Evolutionary conservation across 768 basidiomycete genomes (phyloP).

Genomic region (Amyloporia xantha): DNA sequence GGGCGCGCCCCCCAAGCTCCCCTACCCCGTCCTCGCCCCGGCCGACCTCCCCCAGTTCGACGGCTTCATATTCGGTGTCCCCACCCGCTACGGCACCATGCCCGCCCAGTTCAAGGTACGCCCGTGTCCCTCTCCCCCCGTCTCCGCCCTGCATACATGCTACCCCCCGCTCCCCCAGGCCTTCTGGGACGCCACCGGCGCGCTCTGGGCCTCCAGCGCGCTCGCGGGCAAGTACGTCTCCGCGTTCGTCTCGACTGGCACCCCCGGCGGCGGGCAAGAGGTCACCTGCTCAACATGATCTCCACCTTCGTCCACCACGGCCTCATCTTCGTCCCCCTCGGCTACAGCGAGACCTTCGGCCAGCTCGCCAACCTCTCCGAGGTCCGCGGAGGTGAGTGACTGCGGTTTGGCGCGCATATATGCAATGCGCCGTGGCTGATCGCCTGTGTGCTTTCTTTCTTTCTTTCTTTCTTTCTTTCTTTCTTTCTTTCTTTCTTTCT

Average conservation of each 20-base stretch:
- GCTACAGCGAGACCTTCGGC: constrained; percentile 38
- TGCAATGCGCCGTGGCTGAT: constrained; percentile 25
- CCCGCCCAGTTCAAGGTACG: constrained; percentile 74
- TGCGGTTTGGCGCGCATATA: constrained; percentile 6
- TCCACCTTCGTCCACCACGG: constrained; percentile 51
- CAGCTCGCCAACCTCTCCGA: constrained; percentile 34
- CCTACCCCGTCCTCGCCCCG: constrained; percentile 64
- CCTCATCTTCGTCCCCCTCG: constrained; percentile 45
- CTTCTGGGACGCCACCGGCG: constrained; percentile 77
- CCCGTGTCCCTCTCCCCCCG: neutral
- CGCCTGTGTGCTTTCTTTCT: too few species aligned
- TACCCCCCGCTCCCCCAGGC: constrained; percentile 29
- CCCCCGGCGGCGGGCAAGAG: constrained; percentile 71
- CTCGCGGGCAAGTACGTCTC: constrained; percentile 74
- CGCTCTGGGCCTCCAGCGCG: constrained; percentile 51
- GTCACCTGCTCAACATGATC: constrained; percentile 30
- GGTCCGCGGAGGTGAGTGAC: constrained; percentile 42
- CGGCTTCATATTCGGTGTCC: constrained; percentile 72
- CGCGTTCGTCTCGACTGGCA: constrained; percentile 66
- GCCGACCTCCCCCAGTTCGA: constrained; percentile 56
- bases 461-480: too few species aligned
- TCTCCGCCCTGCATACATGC: neutral
- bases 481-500: too few species aligned
- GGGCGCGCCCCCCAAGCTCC: constrained; percentile 64
- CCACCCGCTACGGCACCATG: constrained; percentile 78